phyloP scores from a whole-genome alignment of 2,329 filamentous ascomycete species.

The Grosmannia huntii region DNA sequence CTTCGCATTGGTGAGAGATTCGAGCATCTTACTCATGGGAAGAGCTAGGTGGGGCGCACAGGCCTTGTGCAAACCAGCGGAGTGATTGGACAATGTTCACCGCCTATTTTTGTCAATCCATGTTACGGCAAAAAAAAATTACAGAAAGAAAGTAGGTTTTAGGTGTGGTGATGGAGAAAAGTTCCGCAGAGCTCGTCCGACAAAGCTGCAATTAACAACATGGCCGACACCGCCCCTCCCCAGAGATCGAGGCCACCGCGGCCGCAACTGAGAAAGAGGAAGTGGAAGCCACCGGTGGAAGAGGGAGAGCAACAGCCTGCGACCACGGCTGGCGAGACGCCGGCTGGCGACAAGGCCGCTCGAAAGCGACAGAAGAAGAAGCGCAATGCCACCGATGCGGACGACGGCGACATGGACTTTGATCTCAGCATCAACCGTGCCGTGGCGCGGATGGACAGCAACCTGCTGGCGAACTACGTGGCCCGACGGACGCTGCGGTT shows the following conservation, averaged over 20 bases:
- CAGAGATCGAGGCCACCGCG: not conserved
- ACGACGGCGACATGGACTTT: conserved; percentile 45
- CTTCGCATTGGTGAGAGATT: not conserved
- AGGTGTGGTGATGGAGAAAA: not conserved
- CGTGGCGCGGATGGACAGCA: conserved; percentile 71
- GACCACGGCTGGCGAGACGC: not conserved
- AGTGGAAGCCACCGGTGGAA: not conserved
- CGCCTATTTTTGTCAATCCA: not conserved
- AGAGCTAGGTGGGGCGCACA: not conserved
- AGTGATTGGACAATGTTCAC: not conserved
- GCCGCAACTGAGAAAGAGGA: not conserved
- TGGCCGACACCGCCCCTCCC: not conserved
- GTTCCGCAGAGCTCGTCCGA: not conserved
- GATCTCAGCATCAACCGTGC: conserved; percentile 67
- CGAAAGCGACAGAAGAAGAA: conserved; percentile 7
- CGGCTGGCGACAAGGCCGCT: not conserved
- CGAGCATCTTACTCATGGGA: too few relatives aligned
- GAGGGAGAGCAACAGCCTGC: not conserved
- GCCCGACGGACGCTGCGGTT: conserved; percentile 68
- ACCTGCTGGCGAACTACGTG: conserved; percentile 73
- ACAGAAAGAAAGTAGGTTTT: not conserved
- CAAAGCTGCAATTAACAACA: not conserved
- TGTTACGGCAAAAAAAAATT: not conserved
- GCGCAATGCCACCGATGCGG: not conserved
- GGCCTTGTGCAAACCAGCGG: not conserved